phyloP scores from a whole-genome alignment of 345 rosid species.

The Xanthoceras sorbifolium region DNA sequence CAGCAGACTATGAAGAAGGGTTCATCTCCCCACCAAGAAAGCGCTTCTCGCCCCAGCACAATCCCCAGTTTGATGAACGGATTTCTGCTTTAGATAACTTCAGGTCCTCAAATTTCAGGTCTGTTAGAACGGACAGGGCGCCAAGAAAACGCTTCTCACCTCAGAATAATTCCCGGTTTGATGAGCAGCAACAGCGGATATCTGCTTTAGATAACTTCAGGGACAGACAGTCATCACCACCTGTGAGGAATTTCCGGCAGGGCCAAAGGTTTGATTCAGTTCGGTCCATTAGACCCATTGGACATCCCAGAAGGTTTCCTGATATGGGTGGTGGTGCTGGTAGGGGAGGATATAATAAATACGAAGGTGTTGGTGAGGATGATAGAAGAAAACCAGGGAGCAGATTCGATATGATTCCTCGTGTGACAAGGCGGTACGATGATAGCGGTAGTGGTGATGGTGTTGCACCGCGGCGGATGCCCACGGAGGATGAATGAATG shows the following conservation, averaged over 20 bases:
- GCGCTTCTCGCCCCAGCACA: slow-evolving; percentile 36
- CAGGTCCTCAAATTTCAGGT: slow-evolving; percentile 47
- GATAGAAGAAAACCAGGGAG: slow-evolving; percentile 33
- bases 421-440: slow-evolving; percentile 26
- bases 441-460: slow-evolving; percentile 20
- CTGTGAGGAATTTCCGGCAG: slow-evolving; percentile 33
- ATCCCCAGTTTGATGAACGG: slow-evolving; percentile 39
- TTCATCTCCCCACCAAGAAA: slow-evolving; percentile 38
- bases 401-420: slow-evolving; percentile 34
- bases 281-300: slow-evolving; percentile 29
- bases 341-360: slow-evolving; percentile 30
- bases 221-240: slow-evolving; percentile 39
- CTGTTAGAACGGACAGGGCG: slow-evolving; percentile 35
- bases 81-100: slow-evolving; percentile 1
- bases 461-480: slow-evolving; percentile 9
- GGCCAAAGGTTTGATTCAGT: slow-evolving; percentile 41
- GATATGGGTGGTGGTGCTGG: slow-evolving; percentile 21
- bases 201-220: slow-evolving; percentile 34
- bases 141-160: slow-evolving; percentile 38
- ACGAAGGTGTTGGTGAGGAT: slow-evolving; percentile 36
- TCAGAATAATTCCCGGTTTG: slow-evolving; percentile 34
- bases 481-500: background rate
- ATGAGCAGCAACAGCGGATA: slow-evolving; percentile 39
- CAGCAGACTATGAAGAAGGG: slow-evolving; percentile 35
- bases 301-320: slow-evolving; percentile 30